These are phyloP conservation scores for Dissoconium aciculare DNA, from an alignment of 2,329 filamentous ascomycete genomes.

Conservation along the genomic window DNA sequence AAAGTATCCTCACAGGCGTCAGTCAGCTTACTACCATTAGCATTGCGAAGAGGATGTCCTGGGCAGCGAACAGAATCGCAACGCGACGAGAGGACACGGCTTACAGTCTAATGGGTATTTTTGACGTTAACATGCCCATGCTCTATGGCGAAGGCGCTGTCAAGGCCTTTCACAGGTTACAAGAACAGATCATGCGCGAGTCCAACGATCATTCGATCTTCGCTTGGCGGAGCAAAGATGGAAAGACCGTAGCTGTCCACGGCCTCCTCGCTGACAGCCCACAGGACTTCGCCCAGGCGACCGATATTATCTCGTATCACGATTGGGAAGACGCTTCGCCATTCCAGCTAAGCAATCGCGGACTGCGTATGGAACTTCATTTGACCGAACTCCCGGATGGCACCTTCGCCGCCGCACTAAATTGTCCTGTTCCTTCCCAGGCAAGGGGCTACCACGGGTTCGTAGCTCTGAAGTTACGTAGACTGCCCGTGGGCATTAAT, in stretches of 20 bases:
- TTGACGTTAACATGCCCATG: conserved; percentile 31
- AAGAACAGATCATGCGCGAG: conserved; percentile 13
- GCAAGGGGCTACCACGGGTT: conserved; percentile 17
- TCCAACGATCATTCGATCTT: conserved; percentile 4
- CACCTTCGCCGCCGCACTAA: conserved; percentile 20
- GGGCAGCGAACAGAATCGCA: conserved; percentile 9
- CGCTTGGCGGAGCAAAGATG: conserved; percentile 5
- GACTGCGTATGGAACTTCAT: conserved; percentile 9
- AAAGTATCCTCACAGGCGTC: neutral
- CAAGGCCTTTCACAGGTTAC: conserved; percentile 25
- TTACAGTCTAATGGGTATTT: conserved; percentile 33
- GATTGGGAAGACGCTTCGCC: conserved; percentile 20
- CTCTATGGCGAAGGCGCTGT: conserved; percentile 26
- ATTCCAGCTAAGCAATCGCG: conserved; percentile 9
- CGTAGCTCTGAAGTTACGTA: conserved; percentile 21
- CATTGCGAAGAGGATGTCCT: conserved; percentile 12
- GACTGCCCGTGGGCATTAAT: conserved; percentile 9
- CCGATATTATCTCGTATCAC: conserved; percentile 21
- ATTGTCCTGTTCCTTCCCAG: conserved; percentile 22
- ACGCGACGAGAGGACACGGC: conserved; percentile 28
- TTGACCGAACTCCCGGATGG: conserved; percentile 6
- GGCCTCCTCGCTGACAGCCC: conserved; percentile 12
- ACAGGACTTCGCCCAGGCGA: conserved; percentile 27
- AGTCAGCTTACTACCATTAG: conserved; percentile 3
- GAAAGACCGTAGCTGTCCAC: conserved; percentile 1